phyloP scores from a whole-genome alignment of 495 filamentous ascomycete genomes.

The Trichoderma orchidacearum region DNA sequence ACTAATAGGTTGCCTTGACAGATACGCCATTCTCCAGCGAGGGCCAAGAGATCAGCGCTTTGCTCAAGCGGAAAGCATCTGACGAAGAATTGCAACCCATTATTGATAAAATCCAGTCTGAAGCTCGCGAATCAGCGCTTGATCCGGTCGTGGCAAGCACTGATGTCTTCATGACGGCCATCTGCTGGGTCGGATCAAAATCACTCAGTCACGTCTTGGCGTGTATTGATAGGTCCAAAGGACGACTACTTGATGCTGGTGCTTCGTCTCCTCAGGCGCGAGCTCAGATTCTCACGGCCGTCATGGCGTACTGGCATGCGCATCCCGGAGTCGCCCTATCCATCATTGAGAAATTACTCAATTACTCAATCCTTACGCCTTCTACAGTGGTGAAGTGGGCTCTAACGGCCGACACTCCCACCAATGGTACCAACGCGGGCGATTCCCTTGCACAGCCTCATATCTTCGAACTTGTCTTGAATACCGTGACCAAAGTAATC shows the following conservation, averaged over 20 bases:
- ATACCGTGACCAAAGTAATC: conserved; percentile 86
- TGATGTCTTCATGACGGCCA: conserved; percentile 82
- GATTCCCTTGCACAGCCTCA: conserved; percentile 56
- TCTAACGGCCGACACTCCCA: conserved; percentile 40
- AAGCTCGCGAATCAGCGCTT: conserved; percentile 51
- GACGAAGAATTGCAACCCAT: conserved; percentile 69
- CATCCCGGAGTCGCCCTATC: conserved; percentile 88
- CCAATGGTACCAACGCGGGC: conserved; percentile 31
- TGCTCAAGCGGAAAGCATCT: conserved; percentile 69
- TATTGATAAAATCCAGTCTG: conserved; percentile 62
- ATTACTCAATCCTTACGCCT: conserved; percentile 87
- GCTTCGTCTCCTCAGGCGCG: conserved; percentile 56
- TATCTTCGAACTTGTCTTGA: conserved; percentile 78
- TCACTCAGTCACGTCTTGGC: conserved; percentile 92
- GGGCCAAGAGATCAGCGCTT: conserved; percentile 61
- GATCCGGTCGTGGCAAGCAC: conserved; percentile 74
- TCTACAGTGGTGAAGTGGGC: conserved; percentile 80
- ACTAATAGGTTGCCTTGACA: conserved; percentile 14
- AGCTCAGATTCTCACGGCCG: conserved; percentile 76
- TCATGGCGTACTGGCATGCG: conserved; percentile 85
- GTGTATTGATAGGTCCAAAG: conserved; percentile 92
- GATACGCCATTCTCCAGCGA: conserved; percentile 69
- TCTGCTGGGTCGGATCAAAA: conserved; percentile 86
- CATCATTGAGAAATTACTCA: conserved; percentile 93
- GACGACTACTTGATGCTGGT: conserved; percentile 70